Evolutionary conservation across 345 rosid species (phyloP).

Genomic region (Lumnitzera racemosa): DNA sequence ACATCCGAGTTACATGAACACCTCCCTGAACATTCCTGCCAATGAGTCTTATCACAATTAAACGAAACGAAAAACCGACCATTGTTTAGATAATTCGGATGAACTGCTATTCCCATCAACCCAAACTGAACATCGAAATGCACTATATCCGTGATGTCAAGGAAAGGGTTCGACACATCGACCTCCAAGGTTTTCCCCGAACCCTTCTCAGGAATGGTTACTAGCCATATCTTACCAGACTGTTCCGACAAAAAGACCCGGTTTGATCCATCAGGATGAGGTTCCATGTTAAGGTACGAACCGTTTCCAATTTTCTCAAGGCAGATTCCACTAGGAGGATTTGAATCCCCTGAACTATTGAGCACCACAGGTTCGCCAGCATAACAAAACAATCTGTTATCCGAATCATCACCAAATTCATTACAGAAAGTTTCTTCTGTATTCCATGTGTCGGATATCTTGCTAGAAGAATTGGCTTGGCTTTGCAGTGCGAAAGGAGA

Average conservation of each 20-base stretch:
- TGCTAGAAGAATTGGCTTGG: constrained; percentile 42
- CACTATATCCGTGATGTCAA: constrained; percentile 74
- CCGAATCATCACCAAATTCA: constrained; percentile 58
- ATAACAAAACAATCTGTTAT: constrained; percentile 46
- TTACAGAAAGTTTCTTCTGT: constrained; percentile 60
- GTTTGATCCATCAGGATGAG: constrained; percentile 87
- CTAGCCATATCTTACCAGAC: constrained; percentile 64
- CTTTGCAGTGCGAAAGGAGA: constrained; percentile 78
- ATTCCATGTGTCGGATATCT: constrained; percentile 49
- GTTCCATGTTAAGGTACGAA: constrained; percentile 70
- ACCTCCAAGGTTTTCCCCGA: constrained; percentile 46
- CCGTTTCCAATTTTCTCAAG: constrained; percentile 73
- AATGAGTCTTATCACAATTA: constrained; percentile 67
- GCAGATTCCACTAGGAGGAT: constrained; percentile 55
- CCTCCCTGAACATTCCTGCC: constrained; percentile 64
- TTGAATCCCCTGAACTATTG: constrained; percentile 20
- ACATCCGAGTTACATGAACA: constrained; percentile 83
- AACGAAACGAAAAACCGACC: constrained; percentile 80
- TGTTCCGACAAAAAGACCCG: constrained; percentile 74
- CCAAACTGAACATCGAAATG: constrained; percentile 51
- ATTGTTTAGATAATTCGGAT: constrained; percentile 59
- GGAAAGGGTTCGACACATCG: constrained; percentile 60
- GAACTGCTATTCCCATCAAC: constrained; percentile 87
- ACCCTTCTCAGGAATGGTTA: constrained; percentile 66
- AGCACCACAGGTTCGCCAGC: constrained; percentile 49